Conservation (phyloP, 768 basidiomycete species). For the Suillus paluster region DNA sequence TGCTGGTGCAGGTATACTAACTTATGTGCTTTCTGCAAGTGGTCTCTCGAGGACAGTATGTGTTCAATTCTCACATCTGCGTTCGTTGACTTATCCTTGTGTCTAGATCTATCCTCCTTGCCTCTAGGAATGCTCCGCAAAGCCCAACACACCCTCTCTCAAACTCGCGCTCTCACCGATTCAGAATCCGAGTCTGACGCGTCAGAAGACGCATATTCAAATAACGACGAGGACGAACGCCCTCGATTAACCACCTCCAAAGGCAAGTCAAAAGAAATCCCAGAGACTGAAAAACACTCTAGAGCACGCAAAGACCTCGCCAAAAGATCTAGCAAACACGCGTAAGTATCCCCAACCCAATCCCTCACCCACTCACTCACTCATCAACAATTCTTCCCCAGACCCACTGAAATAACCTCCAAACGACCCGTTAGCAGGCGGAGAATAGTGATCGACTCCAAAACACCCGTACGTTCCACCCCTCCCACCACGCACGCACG, state of each 20-base stretch:
- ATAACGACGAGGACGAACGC: conserved; percentile 18
- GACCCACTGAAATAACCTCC: conserved; percentile 82
- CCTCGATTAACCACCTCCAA: conserved; percentile 14
- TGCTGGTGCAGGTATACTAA: neutral
- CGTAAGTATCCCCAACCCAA: conserved; percentile 58
- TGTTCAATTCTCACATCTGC: neutral
- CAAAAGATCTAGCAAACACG: conserved; percentile 81
- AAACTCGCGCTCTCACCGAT: too few species aligned
- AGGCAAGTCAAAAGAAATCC: conserved; percentile 40
- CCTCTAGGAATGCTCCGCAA: conserved; percentile 68
- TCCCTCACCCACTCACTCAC: conserved; percentile 1
- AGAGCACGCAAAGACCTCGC: conserved; percentile 49
- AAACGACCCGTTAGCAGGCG: conserved; percentile 82
- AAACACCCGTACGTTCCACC: conserved; percentile 55
- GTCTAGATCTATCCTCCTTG: conserved; percentile 58
- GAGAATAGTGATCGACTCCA: conserved; percentile 69
- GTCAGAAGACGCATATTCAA: conserved; percentile 19
- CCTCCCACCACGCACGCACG: neutral
- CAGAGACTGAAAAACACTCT: too few species aligned
- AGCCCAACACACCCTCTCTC: conserved; percentile 63
- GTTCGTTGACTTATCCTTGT: conserved; percentile 13
- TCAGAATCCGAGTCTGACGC: conserved; percentile 38
- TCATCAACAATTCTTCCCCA: conserved; percentile 34
- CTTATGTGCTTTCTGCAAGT: conserved; percentile 16
- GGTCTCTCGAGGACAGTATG: conserved; percentile 33